Percentiles rank a stretch among this genome's conserved stretches.
phyloP scores from a whole-genome alignment of 192 early-diverging fungal species.

The Mortierella hygrophila region DNA sequence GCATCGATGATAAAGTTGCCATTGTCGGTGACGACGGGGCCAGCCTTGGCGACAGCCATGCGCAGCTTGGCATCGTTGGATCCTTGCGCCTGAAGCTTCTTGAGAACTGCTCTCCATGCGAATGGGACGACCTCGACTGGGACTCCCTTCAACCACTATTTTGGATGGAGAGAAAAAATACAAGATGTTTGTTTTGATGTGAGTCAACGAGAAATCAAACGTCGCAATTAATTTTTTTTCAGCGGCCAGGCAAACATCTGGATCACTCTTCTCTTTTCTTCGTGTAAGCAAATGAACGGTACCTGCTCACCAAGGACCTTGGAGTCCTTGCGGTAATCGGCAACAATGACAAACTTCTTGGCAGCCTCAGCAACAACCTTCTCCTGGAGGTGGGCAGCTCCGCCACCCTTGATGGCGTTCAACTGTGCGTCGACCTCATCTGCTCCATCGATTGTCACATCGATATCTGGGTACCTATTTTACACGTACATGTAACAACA shows the following conservation, averaged over 20 bases:
- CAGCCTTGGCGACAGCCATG: constrained; percentile 90
- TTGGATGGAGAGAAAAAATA: not conserved
- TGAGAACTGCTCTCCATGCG: constrained; percentile 79
- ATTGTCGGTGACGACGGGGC: constrained; percentile 94
- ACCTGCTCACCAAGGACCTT: constrained; percentile 77
- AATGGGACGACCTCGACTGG: constrained; percentile 93
- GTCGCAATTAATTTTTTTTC: not conserved
- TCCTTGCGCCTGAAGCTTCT: constrained; percentile 56
- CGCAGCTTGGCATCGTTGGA: constrained; percentile 74
- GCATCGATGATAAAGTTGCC: constrained; percentile 94
- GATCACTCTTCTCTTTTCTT: not conserved
- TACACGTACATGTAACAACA: not conserved
- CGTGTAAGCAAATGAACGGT: not conserved
- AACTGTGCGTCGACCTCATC: constrained; percentile 86
- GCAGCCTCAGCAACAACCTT: constrained; percentile 91
- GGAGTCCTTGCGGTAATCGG: constrained; percentile 91
- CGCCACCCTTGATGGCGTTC: constrained; percentile 97
- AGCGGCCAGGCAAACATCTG: not conserved
- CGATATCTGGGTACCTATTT: constrained; percentile 75
- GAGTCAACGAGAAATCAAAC: not conserved
- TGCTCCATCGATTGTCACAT: constrained; percentile 95
- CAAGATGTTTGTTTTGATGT: not conserved
- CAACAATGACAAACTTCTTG: constrained; percentile 88
- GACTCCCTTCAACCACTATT: constrained; percentile 88
- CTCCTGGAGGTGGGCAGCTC: constrained; percentile 94